phyloP scores from a whole-genome alignment of 1,139 yeast species.

The Taiozyma sp. region DNA sequence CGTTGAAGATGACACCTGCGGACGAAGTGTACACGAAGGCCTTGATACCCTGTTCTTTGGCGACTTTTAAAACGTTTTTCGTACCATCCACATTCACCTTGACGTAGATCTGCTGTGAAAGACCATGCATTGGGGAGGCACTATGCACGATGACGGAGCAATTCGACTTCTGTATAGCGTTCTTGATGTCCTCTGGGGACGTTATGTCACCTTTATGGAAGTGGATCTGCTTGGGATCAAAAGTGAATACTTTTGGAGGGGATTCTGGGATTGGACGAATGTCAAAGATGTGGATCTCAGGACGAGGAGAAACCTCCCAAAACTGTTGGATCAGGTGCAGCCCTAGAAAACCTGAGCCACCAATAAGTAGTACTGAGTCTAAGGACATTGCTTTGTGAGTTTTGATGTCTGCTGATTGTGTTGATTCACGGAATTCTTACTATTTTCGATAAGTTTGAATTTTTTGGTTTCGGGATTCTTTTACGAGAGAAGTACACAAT shows the following conservation, averaged over 20 bases:
- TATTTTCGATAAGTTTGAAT: too few species aligned
- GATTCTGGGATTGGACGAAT: constrained; percentile 78
- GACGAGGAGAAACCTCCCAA: constrained; percentile 57
- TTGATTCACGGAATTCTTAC: too few species aligned
- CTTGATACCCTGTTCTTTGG: constrained; percentile 45
- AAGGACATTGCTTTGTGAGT: constrained; percentile 16
- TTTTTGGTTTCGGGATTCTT: background rate
- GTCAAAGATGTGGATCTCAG: constrained; percentile 81
- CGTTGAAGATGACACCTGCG: constrained; percentile 96
- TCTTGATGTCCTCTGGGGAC: constrained; percentile 56
- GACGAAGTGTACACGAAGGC: constrained; percentile 93
- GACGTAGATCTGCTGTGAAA: constrained; percentile 70
- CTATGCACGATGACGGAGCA: constrained; percentile 89
- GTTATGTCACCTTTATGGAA: constrained; percentile 86
- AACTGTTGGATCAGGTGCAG: constrained; percentile 87
- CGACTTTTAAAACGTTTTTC: constrained; percentile 59
- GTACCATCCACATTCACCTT: constrained; percentile 94
- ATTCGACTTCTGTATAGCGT: constrained; percentile 52
- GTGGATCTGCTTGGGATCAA: constrained; percentile 48
- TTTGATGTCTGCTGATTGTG: background rate
- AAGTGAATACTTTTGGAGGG: constrained; percentile 68
- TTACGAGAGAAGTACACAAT: background rate
- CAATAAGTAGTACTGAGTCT: constrained; percentile 73
- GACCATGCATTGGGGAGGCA: constrained; percentile 94
- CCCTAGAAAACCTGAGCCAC: constrained; percentile 95